A percentile compares a stretch with the other conserved stretches of the same genome.
Evolutionary conservation across 768 basidiomycete species (phyloP).

Genomic region (Tylopilus vinaceipallidus): DNA sequence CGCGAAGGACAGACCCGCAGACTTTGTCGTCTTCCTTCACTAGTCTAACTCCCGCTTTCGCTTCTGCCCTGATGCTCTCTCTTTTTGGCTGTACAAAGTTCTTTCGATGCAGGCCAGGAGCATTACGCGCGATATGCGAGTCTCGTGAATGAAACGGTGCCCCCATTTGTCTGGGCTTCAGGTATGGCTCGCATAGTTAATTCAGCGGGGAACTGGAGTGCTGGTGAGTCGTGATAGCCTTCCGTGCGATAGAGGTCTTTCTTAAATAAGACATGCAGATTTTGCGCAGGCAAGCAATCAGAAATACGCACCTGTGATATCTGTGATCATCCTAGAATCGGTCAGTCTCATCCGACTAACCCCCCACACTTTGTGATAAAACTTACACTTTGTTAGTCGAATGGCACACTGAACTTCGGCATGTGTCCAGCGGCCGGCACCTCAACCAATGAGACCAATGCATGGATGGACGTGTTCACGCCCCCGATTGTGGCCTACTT

Average conservation of each 20-base stretch:
- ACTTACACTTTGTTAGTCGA: conserved; percentile 36
- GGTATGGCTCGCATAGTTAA: conserved; percentile 54
- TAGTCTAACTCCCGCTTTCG: no score
- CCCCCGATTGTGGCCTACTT: conserved; percentile 53
- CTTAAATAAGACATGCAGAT: neutral
- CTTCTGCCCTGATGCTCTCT: conserved; percentile 39
- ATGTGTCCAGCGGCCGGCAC: conserved; percentile 59
- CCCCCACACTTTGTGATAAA: no score
- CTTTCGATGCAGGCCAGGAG: conserved; percentile 48
- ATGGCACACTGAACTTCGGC: conserved; percentile 63
- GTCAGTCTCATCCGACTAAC: conserved; percentile 34
- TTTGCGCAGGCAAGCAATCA: conserved; percentile 52
- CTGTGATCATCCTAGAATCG: conserved; percentile 55
- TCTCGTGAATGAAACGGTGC: conserved; percentile 40
- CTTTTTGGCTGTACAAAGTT: conserved; percentile 29
- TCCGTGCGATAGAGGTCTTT: neutral
- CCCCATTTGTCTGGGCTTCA: conserved; percentile 52
- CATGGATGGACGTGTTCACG: conserved; percentile 55
- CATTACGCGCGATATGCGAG: conserved; percentile 50
- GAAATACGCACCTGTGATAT: conserved; percentile 42
- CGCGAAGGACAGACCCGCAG: conserved; percentile 19
- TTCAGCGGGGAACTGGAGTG: conserved; percentile 67
- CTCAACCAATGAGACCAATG: conserved; percentile 37
- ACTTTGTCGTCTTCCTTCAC: conserved; percentile 10
- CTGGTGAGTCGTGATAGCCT: conserved; percentile 37